phyloP scores from a whole-genome alignment of 2,329 filamentous ascomycete species.

The Phyllosticta citriasiana region DNA sequence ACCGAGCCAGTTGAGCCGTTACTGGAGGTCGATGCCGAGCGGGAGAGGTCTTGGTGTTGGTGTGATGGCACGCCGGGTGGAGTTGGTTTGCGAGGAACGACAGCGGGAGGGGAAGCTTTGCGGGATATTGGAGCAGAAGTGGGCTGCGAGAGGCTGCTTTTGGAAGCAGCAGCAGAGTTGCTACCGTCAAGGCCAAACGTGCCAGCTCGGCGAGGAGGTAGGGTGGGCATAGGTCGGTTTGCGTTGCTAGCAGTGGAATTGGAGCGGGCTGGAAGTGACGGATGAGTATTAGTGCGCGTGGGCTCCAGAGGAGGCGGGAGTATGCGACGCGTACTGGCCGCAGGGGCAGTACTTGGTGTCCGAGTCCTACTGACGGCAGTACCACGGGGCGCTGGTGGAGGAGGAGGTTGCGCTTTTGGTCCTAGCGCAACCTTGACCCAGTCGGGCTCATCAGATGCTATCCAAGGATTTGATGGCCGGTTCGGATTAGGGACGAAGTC shows the following conservation, averaged over 20 bases:
- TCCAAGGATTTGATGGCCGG: slow-evolving; percentile 74
- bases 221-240: slow-evolving; percentile 22
- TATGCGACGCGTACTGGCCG: slow-evolving; percentile 16
- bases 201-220: slow-evolving; percentile 14
- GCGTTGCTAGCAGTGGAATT: slow-evolving; percentile 15
- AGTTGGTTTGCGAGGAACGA: slow-evolving; percentile 23
- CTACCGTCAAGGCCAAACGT: slow-evolving; percentile 11
- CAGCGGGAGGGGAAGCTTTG: slow-evolving; percentile 22
- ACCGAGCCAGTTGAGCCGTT: slow-evolving; percentile 2
- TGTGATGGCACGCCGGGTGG: slow-evolving; percentile 13
- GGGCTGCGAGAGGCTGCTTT: slow-evolving; percentile 13
- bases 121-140: slow-evolving; percentile 17
- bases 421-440: slow-evolving; percentile 53
- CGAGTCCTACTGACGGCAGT: not conserved
- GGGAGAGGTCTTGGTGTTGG: not conserved
- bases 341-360: slow-evolving; percentile 11
- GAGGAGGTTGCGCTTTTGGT: not conserved
- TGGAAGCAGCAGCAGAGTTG: not conserved
- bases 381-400: slow-evolving; percentile 2
- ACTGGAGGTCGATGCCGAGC: slow-evolving; percentile 2
- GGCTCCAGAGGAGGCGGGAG: slow-evolving; percentile 4
- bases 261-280: slow-evolving; percentile 1
- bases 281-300: not conserved
- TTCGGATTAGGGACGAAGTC: slow-evolving; percentile 60
- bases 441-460: slow-evolving; percentile 62